phyloP scores from a whole-genome alignment of 805 yeast genomes.

The Zygosaccharomyces lentus region DNA sequence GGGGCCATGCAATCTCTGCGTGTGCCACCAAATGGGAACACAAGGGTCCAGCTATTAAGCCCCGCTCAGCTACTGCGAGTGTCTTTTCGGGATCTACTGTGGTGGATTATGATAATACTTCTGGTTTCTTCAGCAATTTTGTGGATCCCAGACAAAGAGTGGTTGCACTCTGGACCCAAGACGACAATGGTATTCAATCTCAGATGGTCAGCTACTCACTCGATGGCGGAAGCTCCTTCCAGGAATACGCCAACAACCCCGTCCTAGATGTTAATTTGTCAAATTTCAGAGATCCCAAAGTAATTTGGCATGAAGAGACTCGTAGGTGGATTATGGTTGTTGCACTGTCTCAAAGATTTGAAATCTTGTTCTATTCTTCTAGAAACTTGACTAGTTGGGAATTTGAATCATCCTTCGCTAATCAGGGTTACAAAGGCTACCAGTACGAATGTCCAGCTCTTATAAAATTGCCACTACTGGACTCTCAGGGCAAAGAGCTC shows the following conservation, averaged over 20 bases:
- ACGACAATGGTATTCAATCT: constrained; percentile 26
- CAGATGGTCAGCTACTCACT: constrained; percentile 36
- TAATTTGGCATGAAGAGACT: constrained; percentile 34
- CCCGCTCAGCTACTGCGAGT: constrained; percentile 29
- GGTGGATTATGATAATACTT: constrained; percentile 37
- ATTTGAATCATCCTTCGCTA: constrained; percentile 27
- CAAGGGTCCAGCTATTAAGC: constrained; percentile 33
- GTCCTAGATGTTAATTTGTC: constrained; percentile 32
- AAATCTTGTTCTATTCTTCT: constrained; percentile 31
- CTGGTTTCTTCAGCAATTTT: constrained; percentile 33
- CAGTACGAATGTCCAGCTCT: constrained; percentile 44
- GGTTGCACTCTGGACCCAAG: constrained; percentile 38
- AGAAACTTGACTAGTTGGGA: constrained; percentile 29
- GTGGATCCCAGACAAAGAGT: constrained; percentile 32
- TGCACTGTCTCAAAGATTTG: constrained; percentile 32
- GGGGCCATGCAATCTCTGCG: constrained; percentile 42
- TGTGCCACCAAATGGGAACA: constrained; percentile 37
- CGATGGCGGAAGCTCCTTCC: constrained; percentile 38
- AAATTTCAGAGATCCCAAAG: constrained; percentile 38
- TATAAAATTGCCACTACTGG: constrained; percentile 30
- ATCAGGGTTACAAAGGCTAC: constrained; percentile 33
- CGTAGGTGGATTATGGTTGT: constrained; percentile 33
- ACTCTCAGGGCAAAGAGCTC: constrained; percentile 5
- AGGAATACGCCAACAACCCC: constrained; percentile 31
- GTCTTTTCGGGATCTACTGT: constrained; percentile 39